Evolutionary conservation across 345 rosid species (phyloP).

Genomic region (Eucalyptus erythrocorys): DNA sequence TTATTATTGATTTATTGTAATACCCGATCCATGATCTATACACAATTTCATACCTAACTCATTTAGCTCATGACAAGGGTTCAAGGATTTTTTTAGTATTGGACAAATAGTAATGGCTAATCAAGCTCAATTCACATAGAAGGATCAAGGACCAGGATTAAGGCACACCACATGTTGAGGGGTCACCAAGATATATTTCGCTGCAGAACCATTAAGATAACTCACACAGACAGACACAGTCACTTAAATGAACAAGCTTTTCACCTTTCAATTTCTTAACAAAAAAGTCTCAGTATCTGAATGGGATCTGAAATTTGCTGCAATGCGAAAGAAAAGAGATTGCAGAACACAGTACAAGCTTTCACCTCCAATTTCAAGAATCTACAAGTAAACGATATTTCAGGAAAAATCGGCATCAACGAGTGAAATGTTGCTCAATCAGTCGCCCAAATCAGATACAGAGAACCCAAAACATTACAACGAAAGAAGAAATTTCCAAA

Average conservation of each 20-base stretch:
- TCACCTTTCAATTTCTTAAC: not conserved
- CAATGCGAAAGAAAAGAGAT: not conserved
- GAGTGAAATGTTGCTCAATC: not conserved
- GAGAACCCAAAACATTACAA: not conserved
- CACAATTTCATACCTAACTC: too few relatives aligned
- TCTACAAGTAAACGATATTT: not conserved
- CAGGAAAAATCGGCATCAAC: too few relatives aligned
- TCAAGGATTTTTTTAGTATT: not conserved
- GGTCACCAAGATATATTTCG: not conserved
- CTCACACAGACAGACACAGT: not conserved
- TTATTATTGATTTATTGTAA: too few relatives aligned
- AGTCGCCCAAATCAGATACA: not conserved
- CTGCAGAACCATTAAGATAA: not conserved
- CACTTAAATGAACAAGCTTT: not conserved
- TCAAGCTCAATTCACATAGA: not conserved
- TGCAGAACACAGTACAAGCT: not conserved
- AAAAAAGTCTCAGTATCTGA: not conserved
- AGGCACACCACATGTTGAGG: not conserved
- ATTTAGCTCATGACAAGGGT: not conserved
- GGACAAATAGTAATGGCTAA: not conserved
- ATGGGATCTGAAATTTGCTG: not conserved
- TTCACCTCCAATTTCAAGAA: not conserved
- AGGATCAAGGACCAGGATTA: not conserved
- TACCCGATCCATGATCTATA: too few relatives aligned
- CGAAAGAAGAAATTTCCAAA: not conserved